Evolutionary conservation across 164 flowering plant genomes (phyloP).

Genomic region (Tetrastigma voinierianum): DNA sequence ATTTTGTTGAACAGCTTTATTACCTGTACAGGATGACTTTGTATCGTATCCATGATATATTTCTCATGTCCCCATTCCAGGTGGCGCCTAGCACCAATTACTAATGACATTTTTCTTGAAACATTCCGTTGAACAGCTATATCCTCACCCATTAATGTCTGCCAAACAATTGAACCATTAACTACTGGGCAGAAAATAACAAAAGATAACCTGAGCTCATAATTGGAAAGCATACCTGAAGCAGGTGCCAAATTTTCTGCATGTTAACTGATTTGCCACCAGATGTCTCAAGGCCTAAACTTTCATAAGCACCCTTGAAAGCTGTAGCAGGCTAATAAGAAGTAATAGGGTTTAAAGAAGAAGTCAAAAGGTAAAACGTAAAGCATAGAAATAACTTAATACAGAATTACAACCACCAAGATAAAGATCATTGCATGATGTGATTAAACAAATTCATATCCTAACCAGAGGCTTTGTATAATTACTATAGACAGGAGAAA

Average conservation of each 20-base stretch:
- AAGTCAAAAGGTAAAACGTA: neutral
- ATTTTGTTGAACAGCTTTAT: neutral
- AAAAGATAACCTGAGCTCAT: neutral
- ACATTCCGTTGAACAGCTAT: slow-evolving; percentile 33
- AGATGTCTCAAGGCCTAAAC: slow-evolving; percentile 53
- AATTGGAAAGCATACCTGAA: slow-evolving; percentile 55
- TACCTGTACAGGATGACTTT: slow-evolving; percentile 96
- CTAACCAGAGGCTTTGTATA: neutral
- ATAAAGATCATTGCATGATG: neutral
- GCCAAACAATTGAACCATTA: slow-evolving; percentile 12
- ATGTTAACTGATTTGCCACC: slow-evolving; percentile 88
- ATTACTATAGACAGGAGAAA: slow-evolving; percentile 1
- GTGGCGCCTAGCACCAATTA: slow-evolving; percentile 89
- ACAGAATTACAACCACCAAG: neutral
- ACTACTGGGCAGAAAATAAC: neutral
- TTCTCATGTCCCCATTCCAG: slow-evolving; percentile 96
- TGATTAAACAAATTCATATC: slow-evolving; percentile 1
- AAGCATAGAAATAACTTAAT: neutral
- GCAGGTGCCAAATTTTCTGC: slow-evolving; percentile 92
- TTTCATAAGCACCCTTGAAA: slow-evolving; percentile 81
- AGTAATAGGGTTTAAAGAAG: slow-evolving; percentile 8
- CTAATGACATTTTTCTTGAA: slow-evolving; percentile 77
- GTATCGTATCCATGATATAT: slow-evolving; percentile 82
- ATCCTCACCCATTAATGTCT: slow-evolving; percentile 75
- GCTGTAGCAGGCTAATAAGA: slow-evolving; percentile 73